These are phyloP conservation scores for Phytophthora pseudosyringae DNA, from an alignment of 352 stramenopile species.

Conservation along the genomic window DNA sequence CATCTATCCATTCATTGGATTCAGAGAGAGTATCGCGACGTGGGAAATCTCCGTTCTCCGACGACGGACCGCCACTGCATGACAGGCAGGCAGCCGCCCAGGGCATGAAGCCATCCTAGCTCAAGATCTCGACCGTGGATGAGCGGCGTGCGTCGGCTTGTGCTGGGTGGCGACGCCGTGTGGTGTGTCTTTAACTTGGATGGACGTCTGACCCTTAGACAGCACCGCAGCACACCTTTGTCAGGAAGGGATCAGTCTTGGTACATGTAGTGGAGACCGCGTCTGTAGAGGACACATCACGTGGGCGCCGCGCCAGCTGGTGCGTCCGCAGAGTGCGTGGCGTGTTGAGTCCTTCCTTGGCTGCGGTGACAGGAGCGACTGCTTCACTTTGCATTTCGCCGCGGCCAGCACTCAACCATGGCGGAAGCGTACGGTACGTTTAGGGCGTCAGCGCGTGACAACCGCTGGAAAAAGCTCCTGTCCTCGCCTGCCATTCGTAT, in stretches of 20 bases:
- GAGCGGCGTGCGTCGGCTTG: background rate
- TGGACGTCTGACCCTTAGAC: background rate
- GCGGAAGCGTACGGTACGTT: slow-evolving; percentile 38
- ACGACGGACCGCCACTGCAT: background rate
- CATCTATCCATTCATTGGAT: no score
- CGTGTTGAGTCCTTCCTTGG: slow-evolving; percentile 26
- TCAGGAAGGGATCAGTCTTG: background rate
- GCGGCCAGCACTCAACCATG: slow-evolving; percentile 17
- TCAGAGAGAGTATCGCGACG: no score
- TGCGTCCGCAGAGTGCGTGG: slow-evolving; percentile 7
- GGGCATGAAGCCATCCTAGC: no score
- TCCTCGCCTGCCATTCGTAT: slow-evolving; percentile 25
- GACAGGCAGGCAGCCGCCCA: no score
- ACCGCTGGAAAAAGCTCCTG: slow-evolving; percentile 20
- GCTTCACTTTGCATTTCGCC: slow-evolving; percentile 24
- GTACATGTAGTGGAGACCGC: slow-evolving; percentile 6
- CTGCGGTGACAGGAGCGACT: slow-evolving; percentile 4
- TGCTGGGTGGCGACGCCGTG: background rate
- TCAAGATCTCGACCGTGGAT: background rate
- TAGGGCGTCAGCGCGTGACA: slow-evolving; percentile 5
- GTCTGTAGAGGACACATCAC: slow-evolving; percentile 39
- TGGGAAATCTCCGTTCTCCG: background rate
- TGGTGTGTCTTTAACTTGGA: background rate
- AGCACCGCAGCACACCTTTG: background rate
- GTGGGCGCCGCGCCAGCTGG: slow-evolving; percentile 24